These are phyloP conservation scores for Fragilaria crotonensis DNA, from an alignment of 108 stramenopile genomes.

Conservation along the genomic window DNA sequence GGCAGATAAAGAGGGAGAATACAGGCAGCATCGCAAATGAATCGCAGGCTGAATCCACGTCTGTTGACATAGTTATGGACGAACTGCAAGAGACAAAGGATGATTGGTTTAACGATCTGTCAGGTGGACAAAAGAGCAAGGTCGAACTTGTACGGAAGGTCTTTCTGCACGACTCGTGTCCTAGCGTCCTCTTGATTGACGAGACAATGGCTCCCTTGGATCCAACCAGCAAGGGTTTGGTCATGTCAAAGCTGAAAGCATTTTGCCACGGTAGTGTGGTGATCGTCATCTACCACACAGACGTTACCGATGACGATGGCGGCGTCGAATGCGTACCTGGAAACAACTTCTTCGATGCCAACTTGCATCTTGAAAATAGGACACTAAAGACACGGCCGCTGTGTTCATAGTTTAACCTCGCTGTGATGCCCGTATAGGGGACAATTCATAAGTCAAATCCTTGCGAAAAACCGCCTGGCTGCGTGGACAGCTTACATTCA, in stretches of 20 bases:
- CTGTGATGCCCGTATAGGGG: too few species aligned
- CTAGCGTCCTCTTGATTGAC: slow-evolving; percentile 67
- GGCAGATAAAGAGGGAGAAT: slow-evolving; percentile 28
- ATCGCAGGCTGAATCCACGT: neutral
- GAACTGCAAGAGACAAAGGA: slow-evolving; percentile 73
- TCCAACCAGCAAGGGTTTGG: slow-evolving; percentile 66
- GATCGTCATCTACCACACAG: slow-evolving; percentile 87
- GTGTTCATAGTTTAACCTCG: slow-evolving; percentile 26
- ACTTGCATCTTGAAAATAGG: slow-evolving; percentile 76
- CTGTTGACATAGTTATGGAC: slow-evolving; percentile 34
- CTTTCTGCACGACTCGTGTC: slow-evolving; percentile 63
- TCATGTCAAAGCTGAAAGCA: slow-evolving; percentile 70
- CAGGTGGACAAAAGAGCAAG: slow-evolving; percentile 84
- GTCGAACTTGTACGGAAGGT: slow-evolving; percentile 80
- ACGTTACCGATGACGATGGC: slow-evolving; percentile 39
- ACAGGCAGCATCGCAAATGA: slow-evolving; percentile 4
- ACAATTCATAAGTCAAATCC: too few species aligned
- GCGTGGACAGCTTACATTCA: too few species aligned
- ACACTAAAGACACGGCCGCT: slow-evolving; percentile 43
- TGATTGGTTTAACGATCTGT: slow-evolving; percentile 82
- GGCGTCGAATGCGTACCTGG: slow-evolving; percentile 67
- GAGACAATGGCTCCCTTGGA: slow-evolving; percentile 88
- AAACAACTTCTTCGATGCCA: slow-evolving; percentile 77
- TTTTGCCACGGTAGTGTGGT: slow-evolving; percentile 74
- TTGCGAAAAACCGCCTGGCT: too few species aligned